Evolutionary conservation across 305 asterid species (phyloP), one percentile per base, ranked within the genome.

Genomic region (Rubia peregrina): DNA sequence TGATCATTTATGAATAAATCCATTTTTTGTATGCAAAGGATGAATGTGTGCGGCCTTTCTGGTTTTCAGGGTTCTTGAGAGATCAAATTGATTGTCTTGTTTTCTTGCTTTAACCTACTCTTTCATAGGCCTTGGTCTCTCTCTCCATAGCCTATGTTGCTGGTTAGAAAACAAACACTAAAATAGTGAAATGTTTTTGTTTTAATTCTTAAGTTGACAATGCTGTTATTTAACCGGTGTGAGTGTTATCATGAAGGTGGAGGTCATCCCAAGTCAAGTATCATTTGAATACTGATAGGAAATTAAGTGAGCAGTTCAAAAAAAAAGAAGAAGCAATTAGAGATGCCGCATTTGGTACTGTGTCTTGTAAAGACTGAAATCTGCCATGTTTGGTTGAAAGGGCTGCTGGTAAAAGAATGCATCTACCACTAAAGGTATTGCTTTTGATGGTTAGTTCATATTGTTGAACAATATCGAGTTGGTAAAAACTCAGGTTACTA

Each of bases 101-200:
- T 77, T 79, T 22, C 85, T 87, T 88, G 85, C 88, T 12, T 83
- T 83, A n/a, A 77, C 83, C 6, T 85, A 85, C 79, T 71, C 92
- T n/a, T 69, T 76, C 60, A 80, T 87, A 9, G 89, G 90, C 63
- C 83, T 87, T 16, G 88, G 75, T 11, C 90, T 85, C 6, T 33
- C 6, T 33, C 79, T 79, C 86, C 56, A 67, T 85, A 9, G 87
- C 87, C 7, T 77, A 66, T 76, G 74, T 85, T 59, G 83, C 79
- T 70, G 86, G 88, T 65, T 9, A 65, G 69, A 65, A 36, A n/a
- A 57, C 30, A 19, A 14, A 9, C 30, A 57, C 38, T 33, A 33
- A 33, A 33, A 33, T 33, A 33, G 38, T 14, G 16, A n/a, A 22
- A 8, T 21, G 63, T 57, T 57, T 9, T 24, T 21, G 16, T 57